A percentile compares a stretch with the other conserved stretches of the same genome.
Conservation (phyloP, 176 grass and related monocot genomes). For the Avena atlantica region DNA sequence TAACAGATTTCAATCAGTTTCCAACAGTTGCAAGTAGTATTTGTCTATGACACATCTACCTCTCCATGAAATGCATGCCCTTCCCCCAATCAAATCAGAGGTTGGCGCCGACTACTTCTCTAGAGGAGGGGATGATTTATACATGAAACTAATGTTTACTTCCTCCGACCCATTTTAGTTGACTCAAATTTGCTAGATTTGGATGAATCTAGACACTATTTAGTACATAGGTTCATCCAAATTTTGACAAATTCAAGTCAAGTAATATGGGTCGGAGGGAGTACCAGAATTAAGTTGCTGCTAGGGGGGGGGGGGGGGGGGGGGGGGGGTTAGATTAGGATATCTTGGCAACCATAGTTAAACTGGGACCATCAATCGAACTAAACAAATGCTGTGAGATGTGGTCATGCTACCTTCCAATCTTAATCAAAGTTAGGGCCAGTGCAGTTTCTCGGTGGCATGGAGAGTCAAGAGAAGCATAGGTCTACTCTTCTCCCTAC, state of each 20-base stretch:
- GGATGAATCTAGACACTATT: too few species aligned
- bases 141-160: not conserved
- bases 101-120: conserved; percentile 29
- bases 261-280: too few species aligned
- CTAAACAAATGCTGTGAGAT: conserved; percentile 9
- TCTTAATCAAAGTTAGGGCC: conserved; percentile 5
- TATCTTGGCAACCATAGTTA: conserved; percentile 25
- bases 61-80: conserved; percentile 11
- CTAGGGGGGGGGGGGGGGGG: not conserved
- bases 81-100: conserved; percentile 11
- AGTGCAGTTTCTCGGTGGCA: not conserved
- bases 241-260: too few species aligned
- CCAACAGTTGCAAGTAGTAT: not conserved
- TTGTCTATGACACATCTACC: not conserved
- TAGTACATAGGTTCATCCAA: too few species aligned
- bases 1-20: not conserved
- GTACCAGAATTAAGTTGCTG: conserved; percentile 29
- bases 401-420: conserved; percentile 31
- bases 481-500: not conserved
- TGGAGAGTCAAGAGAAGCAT: not conserved
- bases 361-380: not conserved
- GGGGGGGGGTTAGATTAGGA: conserved; percentile 32
- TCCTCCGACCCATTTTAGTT: too few species aligned
- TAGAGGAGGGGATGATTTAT: not conserved
- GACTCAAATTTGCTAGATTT: too few species aligned